Evolutionary conservation across 2,329 filamentous ascomycete genomes (phyloP).

Genomic region (Taxawa tesnikishii): DNA sequence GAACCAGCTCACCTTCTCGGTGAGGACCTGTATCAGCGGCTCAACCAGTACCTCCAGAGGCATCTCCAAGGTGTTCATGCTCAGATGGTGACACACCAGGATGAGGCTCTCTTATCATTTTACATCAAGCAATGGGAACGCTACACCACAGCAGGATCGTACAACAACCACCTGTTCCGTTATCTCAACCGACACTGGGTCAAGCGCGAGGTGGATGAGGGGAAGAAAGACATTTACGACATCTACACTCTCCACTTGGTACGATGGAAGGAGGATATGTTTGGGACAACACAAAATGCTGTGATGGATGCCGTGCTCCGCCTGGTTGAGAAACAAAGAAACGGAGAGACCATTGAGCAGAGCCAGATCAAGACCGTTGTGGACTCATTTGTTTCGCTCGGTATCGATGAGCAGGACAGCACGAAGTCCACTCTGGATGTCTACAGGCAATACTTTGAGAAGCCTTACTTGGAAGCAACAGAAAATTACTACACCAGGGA

Average conservation of each 20-base stretch:
- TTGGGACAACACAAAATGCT: slow-evolving; percentile 67
- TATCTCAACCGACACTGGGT: slow-evolving; percentile 99
- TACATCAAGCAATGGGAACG: slow-evolving; percentile 96
- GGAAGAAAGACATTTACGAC: slow-evolving; percentile 96
- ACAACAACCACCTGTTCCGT: slow-evolving; percentile 91
- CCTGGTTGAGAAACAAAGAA: slow-evolving; percentile 91
- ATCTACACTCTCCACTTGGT: slow-evolving; percentile 95
- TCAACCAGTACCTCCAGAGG: slow-evolving; percentile 69
- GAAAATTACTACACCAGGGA: slow-evolving; percentile 79
- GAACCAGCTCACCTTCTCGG: slow-evolving; percentile 77
- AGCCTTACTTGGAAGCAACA: slow-evolving; percentile 79
- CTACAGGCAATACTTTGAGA: slow-evolving; percentile 85
- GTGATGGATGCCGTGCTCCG: slow-evolving; percentile 94
- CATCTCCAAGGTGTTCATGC: slow-evolving; percentile 63
- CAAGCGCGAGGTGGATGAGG: slow-evolving; percentile 96
- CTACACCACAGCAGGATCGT: slow-evolving; percentile 91
- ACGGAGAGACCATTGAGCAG: slow-evolving; percentile 95
- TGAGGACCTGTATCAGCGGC: slow-evolving; percentile 87
- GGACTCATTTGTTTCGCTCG: slow-evolving; percentile 87
- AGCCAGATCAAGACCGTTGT: slow-evolving; percentile 94
- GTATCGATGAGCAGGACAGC: slow-evolving; percentile 83
- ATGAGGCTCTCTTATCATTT: slow-evolving; percentile 80
- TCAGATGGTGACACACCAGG: slow-evolving; percentile 65
- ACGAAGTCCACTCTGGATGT: slow-evolving; percentile 92
- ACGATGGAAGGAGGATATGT: slow-evolving; percentile 88